Base-by-base conservation (phyloP, 2,329 filamentous ascomycete genomes). In the Apiospora pterosperma region DNA sequence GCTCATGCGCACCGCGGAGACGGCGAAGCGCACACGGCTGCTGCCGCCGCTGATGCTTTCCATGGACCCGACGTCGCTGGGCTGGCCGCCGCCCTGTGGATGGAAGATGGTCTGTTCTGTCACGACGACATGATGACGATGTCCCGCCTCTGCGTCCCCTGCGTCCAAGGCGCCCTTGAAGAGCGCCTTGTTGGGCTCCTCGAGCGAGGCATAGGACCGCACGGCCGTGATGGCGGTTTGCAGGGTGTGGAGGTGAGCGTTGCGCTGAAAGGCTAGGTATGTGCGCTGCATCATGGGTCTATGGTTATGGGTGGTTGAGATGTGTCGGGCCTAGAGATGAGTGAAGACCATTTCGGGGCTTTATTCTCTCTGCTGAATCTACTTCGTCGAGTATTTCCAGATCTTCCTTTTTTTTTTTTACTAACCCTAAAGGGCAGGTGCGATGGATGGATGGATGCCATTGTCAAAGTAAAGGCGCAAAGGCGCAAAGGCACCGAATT, bases 1-100 rank as follows among this genome's bases (percentile, higher is more conserved):
- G 59, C 84, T 83, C 76, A 82, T 85, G 62, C 89, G 87, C 25
- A 87, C 90, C 1, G 84, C 77, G 3, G 76, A 76, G 10, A 92
- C 86, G 23, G 79, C 71, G 68, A 91, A 89, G 0, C 69, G 71
- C 23, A 70, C 65, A 8, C 69, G 69, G 19, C 69, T 63, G 12
- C 67, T 34, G 1, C 70, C 62, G 11, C 36, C 36, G 48, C 16
- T n/a, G n/a, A n/a, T n/a, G 60, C 69, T 67, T 0, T 76, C 77
- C 67, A 92, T 90, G 44, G 72, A 77, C 23, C 90, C 90, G 12
- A 82, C 80, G 67, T 93, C 90, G 0, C 85, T 89, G 0, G 90
- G 90, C 71, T 93, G 90, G 8, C 90, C 90, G 66, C 90, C 90
- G 23, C 90, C 90, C 75, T 93, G 90, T 0, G 89, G 87, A 67